Evolutionary conservation across 495 filamentous ascomycete species (phyloP).

Genomic region (Apodospora peruviana): DNA sequence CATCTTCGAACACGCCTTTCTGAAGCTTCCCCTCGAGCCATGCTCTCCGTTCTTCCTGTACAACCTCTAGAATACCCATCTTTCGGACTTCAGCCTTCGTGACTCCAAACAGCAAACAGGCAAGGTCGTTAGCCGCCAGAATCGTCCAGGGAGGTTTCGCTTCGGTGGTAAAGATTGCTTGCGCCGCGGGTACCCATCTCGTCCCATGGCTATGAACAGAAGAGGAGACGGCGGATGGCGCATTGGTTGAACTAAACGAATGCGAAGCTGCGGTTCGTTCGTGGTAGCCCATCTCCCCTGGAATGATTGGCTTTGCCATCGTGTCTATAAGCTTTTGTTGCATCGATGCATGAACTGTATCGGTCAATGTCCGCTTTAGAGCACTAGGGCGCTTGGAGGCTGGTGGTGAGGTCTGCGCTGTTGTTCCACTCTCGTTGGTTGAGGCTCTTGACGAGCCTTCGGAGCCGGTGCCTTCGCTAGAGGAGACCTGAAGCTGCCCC

Average conservation of each 20-base stretch:
- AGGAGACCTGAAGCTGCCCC: neutral
- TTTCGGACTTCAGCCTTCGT: slow-evolving; percentile 90
- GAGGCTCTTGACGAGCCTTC: slow-evolving; percentile 51
- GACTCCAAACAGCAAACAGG: slow-evolving; percentile 92
- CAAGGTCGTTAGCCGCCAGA: slow-evolving; percentile 91
- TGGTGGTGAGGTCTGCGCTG: slow-evolving; percentile 47
- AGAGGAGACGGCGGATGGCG: slow-evolving; percentile 27
- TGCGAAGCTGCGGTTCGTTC: slow-evolving; percentile 35
- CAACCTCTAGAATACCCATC: slow-evolving; percentile 91
- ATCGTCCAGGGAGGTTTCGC: slow-evolving; percentile 88
- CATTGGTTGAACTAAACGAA: slow-evolving; percentile 27
- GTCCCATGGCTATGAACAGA: slow-evolving; percentile 77
- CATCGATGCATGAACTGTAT: slow-evolving; percentile 61
- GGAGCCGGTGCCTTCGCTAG: slow-evolving; percentile 25
- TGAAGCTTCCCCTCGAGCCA: slow-evolving; percentile 88
- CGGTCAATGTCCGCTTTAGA: slow-evolving; percentile 83
- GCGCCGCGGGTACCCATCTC: slow-evolving; percentile 84
- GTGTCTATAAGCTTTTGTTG: slow-evolving; percentile 85
- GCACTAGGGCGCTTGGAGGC: slow-evolving; percentile 56
- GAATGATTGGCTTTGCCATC: slow-evolving; percentile 75
- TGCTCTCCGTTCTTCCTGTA: slow-evolving; percentile 74
- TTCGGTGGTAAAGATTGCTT: slow-evolving; percentile 95
- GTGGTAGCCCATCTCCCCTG: slow-evolving; percentile 43
- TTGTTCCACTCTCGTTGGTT: slow-evolving; percentile 50
- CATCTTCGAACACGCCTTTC: slow-evolving; percentile 40